Base-by-base conservation (phyloP, 495 filamentous ascomycete species). In the Pseudoneurospora amorphoporcata region DNA sequence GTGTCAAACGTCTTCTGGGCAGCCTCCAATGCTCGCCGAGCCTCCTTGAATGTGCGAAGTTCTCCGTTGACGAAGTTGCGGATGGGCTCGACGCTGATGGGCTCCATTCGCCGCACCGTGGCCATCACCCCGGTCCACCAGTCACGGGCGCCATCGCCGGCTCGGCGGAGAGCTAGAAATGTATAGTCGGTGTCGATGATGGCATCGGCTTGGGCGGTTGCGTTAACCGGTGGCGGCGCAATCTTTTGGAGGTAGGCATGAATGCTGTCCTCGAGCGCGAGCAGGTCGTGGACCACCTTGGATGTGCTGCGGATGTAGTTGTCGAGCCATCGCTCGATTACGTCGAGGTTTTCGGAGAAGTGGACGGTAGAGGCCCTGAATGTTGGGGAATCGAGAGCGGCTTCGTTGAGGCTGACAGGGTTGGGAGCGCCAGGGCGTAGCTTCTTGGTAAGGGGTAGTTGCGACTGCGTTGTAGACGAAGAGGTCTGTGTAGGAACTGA, bases 111-210 rank as follows among this genome's bases (percentile, higher is more conserved):
- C 77, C 90, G 92, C 39, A 91, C 88, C 5, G 87, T 85, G 71
- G 81, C 82, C 38, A 97, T 80, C n/a, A 92, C 82, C n/a, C 89
- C 87, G 69, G 84, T 86, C 94, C 94, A 98, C 81, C 91, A 92
- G 76, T 95, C 94, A 78, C 89, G 90, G 8, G 92, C 90, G 17
- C 92, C 91, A 71, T 98, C 95, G 12, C 90, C 91, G 82, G 92
- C 91, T 72, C 91, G 88, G 80, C 90, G 91, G 81, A 98, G 88
- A 9, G 94, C 94, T 69, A 95, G 83, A 61, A 95, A 83, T 0
- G 94, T 97, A 81, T 98, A 98, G 81, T 98, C 95, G 84, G 97
- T 93, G 77, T 98, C 96, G 77, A 98, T 84, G 35, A 93, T 87
- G 53, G 90, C 90, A 94, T 92, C 71, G 88, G 75, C 80, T 92